A percentile compares a stretch with the other conserved stretches of the same genome.
Evolutionary conservation across 768 basidiomycete genomes (phyloP).

Genomic region (Austroboletus eburneus): DNA sequence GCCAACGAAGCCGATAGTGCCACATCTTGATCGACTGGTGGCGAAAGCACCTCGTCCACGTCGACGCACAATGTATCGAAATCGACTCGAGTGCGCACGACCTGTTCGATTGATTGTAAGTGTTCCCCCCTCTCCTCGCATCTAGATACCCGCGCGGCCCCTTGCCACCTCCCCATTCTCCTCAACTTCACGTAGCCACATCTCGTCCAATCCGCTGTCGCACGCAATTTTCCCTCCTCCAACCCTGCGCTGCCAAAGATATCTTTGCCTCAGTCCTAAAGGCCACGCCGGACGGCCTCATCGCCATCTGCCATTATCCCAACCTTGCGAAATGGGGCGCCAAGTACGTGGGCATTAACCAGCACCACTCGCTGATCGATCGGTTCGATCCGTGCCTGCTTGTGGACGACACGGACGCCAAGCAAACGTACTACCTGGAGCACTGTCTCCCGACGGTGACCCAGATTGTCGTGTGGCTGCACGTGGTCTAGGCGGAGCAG

Average conservation of each 20-base stretch:
- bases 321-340: slow-evolving; percentile 44
- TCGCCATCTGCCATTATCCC: slow-evolving; percentile 55
- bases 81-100: slow-evolving; percentile 37
- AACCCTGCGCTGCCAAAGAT: slow-evolving; percentile 28
- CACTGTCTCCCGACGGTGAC: slow-evolving; percentile 40
- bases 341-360: slow-evolving; percentile 49
- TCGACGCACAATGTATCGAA: slow-evolving; percentile 41
- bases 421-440: slow-evolving; percentile 2
- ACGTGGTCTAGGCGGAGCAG: slow-evolving; percentile 30
- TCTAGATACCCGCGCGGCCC: background rate
- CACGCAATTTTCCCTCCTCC: slow-evolving; percentile 45
- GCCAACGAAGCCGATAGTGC: slow-evolving; percentile 38
- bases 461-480: slow-evolving; percentile 40
- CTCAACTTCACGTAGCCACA: slow-evolving; percentile 51
- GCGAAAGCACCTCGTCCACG: slow-evolving; percentile 35
- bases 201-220: slow-evolving; percentile 45
- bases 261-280: slow-evolving; percentile 11
- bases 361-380: slow-evolving; percentile 37
- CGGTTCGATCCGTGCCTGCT: slow-evolving; percentile 33
- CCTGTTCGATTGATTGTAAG: slow-evolving; percentile 49
- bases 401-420: slow-evolving; percentile 3
- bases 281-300: slow-evolving; percentile 40
- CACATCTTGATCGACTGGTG: slow-evolving; percentile 49
- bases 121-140: slow-evolving; percentile 11
- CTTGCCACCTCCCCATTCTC: slow-evolving; percentile 44